Evolutionary conservation across 306 rosid genomes (phyloP).

Genomic region (Vigna hirtella): DNA sequence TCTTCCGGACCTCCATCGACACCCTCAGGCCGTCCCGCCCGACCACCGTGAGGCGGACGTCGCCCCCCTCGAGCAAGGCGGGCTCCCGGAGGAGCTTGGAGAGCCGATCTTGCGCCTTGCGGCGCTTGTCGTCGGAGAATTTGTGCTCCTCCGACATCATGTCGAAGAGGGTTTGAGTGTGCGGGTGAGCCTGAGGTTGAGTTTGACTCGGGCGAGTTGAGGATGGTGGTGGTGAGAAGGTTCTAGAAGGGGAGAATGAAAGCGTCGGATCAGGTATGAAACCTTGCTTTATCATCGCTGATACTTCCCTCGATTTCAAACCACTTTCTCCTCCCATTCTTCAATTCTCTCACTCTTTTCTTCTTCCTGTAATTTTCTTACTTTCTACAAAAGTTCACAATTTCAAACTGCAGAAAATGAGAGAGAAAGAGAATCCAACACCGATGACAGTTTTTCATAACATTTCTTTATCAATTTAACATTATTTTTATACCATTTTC

Average conservation of each 20-base stretch:
- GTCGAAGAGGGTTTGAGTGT: constrained; percentile 74
- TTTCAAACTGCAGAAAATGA: not conserved
- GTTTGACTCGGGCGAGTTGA: constrained; percentile 45
- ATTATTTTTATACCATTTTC: no score
- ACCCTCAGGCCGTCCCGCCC: constrained; percentile 71
- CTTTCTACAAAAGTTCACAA: not conserved
- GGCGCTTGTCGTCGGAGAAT: constrained; percentile 57
- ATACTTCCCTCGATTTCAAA: constrained; percentile 72
- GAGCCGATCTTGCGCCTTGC: constrained; percentile 59
- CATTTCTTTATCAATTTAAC: no score
- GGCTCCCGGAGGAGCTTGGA: constrained; percentile 61
- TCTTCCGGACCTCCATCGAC: constrained; percentile 79
- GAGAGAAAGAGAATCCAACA: constrained; percentile 39
- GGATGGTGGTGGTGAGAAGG: constrained; percentile 49
- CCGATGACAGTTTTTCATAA: no score
- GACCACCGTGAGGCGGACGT: constrained; percentile 75
- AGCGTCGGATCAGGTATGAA: constrained; percentile 65
- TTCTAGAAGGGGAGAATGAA: constrained; percentile 74
- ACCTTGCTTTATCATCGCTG: constrained; percentile 83
- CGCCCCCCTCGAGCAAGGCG: constrained; percentile 57
- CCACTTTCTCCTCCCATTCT: constrained; percentile 66
- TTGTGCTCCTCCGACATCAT: constrained; percentile 77
- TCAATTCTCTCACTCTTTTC: not conserved
- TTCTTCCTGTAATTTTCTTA: not conserved
- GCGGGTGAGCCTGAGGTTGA: constrained; percentile 36